These are phyloP conservation scores for Castanopsis chinensis DNA, from an alignment of 306 rosid genomes.

Conservation along the genomic window DNA sequence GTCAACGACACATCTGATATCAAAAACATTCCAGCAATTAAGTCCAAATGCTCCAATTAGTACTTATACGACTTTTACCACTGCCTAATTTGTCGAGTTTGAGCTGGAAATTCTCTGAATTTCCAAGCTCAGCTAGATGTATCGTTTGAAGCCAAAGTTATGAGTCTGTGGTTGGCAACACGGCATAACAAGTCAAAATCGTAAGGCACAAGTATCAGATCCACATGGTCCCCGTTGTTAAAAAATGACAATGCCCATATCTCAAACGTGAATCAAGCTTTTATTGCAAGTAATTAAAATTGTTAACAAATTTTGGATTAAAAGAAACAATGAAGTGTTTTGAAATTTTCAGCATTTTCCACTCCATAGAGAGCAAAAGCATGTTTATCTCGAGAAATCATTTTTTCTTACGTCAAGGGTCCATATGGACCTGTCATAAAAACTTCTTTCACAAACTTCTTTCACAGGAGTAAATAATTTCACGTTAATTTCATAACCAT, in stretches of 20 bases:
- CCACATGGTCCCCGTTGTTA: background rate
- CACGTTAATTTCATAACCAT: background rate
- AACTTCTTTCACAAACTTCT: no score
- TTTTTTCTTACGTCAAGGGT: no score
- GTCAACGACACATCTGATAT: no score
- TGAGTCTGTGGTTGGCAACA: background rate
- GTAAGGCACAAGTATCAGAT: slow-evolving; percentile 2
- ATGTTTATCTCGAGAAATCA: rapidly evolving
- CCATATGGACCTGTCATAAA: no score
- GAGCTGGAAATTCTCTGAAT: background rate
- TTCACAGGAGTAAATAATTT: no score
- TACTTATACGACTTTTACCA: background rate
- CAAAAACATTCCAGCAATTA: no score
- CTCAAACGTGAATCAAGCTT: background rate
- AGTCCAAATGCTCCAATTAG: background rate
- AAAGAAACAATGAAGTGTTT: no score
- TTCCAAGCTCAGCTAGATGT: background rate
- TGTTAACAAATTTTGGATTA: background rate
- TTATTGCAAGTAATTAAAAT: background rate
- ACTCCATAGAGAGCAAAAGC: background rate
- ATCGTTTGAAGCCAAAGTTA: background rate
- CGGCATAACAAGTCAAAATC: slow-evolving; percentile 13
- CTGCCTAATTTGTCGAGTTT: background rate
- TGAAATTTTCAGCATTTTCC: background rate
- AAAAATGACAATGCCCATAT: background rate